Base-by-base conservation (phyloP, 176 grass and related monocot species). In the Hsuehochloa calcarea region DNA sequence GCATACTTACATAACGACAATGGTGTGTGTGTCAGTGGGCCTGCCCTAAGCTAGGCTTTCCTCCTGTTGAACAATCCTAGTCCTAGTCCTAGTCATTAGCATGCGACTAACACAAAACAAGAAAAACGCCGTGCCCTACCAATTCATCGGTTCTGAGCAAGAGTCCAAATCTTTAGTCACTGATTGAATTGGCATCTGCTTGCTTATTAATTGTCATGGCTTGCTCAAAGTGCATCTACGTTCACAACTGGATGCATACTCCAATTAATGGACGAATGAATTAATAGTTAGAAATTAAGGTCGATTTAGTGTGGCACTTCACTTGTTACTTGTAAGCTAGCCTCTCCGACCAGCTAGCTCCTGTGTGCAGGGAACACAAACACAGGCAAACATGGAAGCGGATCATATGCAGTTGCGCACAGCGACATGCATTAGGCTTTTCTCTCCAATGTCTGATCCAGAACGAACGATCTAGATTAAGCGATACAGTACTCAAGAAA, bases 21-120 rank as follows among this genome's bases (percentile, higher is more conserved):
- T 20, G 70, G 34, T 17, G 31, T 59, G 31, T 58, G 70, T 27
- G 60, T 26, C 15, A 75, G 22, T 14, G 31, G 19, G 10, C 20
- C 34, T 58, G 20, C 19, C 29, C 31, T 74, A 54, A 40, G 31
- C 44, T 51, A n/a, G 54, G 31, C 31, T 34, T 20, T 59, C 79
- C 34, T 55, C 34, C 31, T 55, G 31, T 23, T 13, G 61, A 19
- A 39, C 50, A 82, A 68, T 74, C 78, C 49, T 15, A 45, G 27
- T 26, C 46, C 47, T 80, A 73, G 55, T 58, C 55, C 55, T 80
- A 73, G 55, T 58, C 55, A 20, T 60, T 29, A 63, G 55, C 76
- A 61, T 82, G 71, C 76, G 51, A 55, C 56, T 39, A 39, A 76
- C 79, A 77, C 41, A 77, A 29, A 68, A 77, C 40, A 58, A 5